Conservation (phyloP, 2,329 filamentous ascomycete genomes). For the Colletotrichum cuscutae region DNA sequence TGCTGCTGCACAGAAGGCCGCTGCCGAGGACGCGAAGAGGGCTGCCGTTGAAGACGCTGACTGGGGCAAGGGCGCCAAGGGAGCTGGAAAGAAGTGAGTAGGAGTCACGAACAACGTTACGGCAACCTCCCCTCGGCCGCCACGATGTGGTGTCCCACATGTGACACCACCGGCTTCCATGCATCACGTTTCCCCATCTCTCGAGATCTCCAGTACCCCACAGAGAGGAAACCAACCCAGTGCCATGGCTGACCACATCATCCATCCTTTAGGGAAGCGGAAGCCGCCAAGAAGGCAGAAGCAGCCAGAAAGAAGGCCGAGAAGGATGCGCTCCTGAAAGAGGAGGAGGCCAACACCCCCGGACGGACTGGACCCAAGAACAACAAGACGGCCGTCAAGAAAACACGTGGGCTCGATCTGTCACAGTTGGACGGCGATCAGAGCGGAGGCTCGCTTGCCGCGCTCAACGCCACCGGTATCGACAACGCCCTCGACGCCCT, state of each 20-base stretch:
- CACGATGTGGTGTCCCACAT: neutral
- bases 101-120: neutral
- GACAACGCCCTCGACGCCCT: constrained; percentile 94
- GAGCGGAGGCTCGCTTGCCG: constrained; percentile 53
- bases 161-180: constrained; percentile 6
- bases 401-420: constrained; percentile 78
- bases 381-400: constrained; percentile 74
- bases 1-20: constrained; percentile 82
- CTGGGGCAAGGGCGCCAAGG: constrained; percentile 90
- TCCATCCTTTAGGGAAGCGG: constrained; percentile 74
- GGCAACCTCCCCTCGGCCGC: neutral
- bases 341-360: constrained; percentile 78
- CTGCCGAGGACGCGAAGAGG: constrained; percentile 73
- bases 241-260: constrained; percentile 20
- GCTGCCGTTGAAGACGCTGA: constrained; percentile 76
- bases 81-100: constrained; percentile 83
- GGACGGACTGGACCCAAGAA: constrained; percentile 73
- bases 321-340: constrained; percentile 82
- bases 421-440: constrained; percentile 75
- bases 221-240: constrained; percentile 3
- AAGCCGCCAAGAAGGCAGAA: constrained; percentile 85
- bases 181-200: neutral
- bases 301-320: constrained; percentile 91
- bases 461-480: constrained; percentile 87
- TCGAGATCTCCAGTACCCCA: constrained; percentile 8